Evolutionary conservation across 257 asterid species (phyloP), one percentile per base, ranked within the genome.

Genomic region (Coffea canephora): DNA sequence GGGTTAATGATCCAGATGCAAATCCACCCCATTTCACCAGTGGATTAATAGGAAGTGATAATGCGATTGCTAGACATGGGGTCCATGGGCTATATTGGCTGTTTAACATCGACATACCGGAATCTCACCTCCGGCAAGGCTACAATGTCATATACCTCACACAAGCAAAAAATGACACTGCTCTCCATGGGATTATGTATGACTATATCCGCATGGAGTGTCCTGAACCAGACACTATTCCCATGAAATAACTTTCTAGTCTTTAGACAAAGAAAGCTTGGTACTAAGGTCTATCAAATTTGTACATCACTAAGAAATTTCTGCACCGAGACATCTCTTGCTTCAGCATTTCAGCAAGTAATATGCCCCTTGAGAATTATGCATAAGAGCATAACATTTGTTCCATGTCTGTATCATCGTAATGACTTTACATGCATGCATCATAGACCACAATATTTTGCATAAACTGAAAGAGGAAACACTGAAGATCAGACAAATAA

Each of bases 51-150:
- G 97, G 97, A 76, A 89, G 87, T 50, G 97, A 93, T 49, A 93
- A 93, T 41, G 77, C 97, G n/a, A 90, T 93, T 64, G 97, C 97
- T 57, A 88, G 97, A 80, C 95, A 90, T 78, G 97, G 98, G 8
- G 81, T 89, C 25, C 97, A 90, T 69, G 98, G 97, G 48, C 83
- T 93, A 1, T 85, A 91, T 69, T 86, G 98, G 92, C 79, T 91
- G 69, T 89, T 88, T 87, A 84, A 55, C 61, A 74, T 90, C 55
- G 90, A 88, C 23, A 81, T 91, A 70, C 62, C 41, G 21, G 83
- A 86, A 39, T 61, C 77, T 48, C 62, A 52, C 7, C 87, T 93
- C n/a, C 76, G 78, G 66, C 80, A 83, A 62, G 97, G 95, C 31
- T 88, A 84, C 23, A 93, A 93, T 78, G 88, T 79, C 1, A 77